A percentile compares a stretch with the other conserved stretches of the same genome.
These are phyloP conservation scores for Erigeron canadensis DNA, from an alignment of 129 eudicot species.

Conservation along the genomic window DNA sequence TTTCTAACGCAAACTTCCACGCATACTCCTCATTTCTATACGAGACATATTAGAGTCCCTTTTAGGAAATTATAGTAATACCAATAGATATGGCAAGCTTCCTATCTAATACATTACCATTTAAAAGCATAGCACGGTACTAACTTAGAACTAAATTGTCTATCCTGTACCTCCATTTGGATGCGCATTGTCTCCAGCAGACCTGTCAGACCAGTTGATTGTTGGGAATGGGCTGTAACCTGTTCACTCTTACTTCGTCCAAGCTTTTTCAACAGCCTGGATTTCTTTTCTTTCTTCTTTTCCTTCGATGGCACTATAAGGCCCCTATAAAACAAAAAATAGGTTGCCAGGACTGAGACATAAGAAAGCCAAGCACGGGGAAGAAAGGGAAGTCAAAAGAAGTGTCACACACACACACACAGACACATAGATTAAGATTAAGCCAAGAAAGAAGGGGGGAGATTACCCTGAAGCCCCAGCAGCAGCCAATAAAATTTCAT, in stretches of 20 bases:
- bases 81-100: slow-evolving; percentile 7
- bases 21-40: not conserved
- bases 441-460: slow-evolving; percentile 20
- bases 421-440: not conserved
- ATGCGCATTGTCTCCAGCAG: slow-evolving; percentile 94
- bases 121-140: slow-evolving; percentile 1
- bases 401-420: not conserved
- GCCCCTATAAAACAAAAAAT: slow-evolving; percentile 49
- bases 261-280: slow-evolving; percentile 82
- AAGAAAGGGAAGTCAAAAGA: not conserved
- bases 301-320: slow-evolving; percentile 92
- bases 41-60: slow-evolving; percentile 13
- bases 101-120: not conserved
- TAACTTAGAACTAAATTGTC: slow-evolving; percentile 9
- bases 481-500: slow-evolving; percentile 83
- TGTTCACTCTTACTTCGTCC: slow-evolving; percentile 89
- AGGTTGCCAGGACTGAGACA: not conserved
- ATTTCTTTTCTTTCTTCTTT: slow-evolving; percentile 85
- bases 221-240: slow-evolving; percentile 57
- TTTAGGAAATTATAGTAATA: slow-evolving; percentile 6
- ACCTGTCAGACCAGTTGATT: slow-evolving; percentile 79
- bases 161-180: slow-evolving; percentile 88
- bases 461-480: slow-evolving; percentile 99
- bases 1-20: slow-evolving; percentile 11
- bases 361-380: slow-evolving; percentile 15